Evolutionary conservation across 179 eudicot genomes (phyloP).

Genomic region (Silene vulgaris): DNA sequence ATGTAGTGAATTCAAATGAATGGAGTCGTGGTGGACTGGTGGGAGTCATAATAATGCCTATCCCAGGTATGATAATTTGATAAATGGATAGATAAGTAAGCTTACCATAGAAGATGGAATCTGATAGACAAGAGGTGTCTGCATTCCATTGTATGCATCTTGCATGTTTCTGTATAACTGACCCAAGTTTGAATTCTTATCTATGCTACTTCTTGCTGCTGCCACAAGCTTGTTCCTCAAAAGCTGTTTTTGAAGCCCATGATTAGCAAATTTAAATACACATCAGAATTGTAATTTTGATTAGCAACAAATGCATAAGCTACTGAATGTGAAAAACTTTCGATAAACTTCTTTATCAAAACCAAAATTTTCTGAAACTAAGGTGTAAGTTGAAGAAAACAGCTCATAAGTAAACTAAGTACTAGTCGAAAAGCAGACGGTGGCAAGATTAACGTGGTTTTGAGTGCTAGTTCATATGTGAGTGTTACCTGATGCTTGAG

Average conservation of each 20-base stretch:
- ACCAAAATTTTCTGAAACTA: neutral
- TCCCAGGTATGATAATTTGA: neutral
- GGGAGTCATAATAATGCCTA: neutral
- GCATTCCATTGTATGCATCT: slow-evolving; percentile 83
- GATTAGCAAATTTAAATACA: slow-evolving; percentile 9
- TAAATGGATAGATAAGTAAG: slow-evolving; percentile 5
- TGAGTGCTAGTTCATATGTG: neutral
- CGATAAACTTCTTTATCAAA: too few relatives aligned
- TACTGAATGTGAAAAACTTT: neutral
- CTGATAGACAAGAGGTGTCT: slow-evolving; percentile 88
- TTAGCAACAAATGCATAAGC: neutral
- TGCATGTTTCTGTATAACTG: slow-evolving; percentile 73
- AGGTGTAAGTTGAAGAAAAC: neutral
- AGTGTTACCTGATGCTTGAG: slow-evolving; percentile 83
- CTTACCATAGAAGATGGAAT: slow-evolving; percentile 68
- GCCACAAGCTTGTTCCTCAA: slow-evolving; percentile 75
- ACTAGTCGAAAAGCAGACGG: neutral
- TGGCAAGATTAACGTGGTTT: neutral
- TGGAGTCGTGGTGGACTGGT: neutral
- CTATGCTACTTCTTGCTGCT: slow-evolving; percentile 66
- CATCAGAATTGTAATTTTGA: neutral
- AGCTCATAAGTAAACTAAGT: neutral
- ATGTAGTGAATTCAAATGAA: neutral
- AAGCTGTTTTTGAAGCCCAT: slow-evolving; percentile 46
- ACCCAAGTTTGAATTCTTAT: slow-evolving; percentile 60